Base-by-base conservation (phyloP, 305 asterid genomes). In the Fraxinus dipetala region DNA sequence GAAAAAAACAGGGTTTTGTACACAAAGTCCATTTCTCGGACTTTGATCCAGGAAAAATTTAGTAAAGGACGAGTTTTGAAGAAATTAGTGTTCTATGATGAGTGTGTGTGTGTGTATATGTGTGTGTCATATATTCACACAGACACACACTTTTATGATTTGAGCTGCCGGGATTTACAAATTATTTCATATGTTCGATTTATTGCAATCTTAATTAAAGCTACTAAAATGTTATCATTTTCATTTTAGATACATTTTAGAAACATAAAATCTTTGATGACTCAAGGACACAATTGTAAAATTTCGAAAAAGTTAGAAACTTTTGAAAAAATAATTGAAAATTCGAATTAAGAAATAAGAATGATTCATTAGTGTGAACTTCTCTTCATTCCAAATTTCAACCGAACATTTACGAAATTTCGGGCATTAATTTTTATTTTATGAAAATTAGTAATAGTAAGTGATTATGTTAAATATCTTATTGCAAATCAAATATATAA, bases 1-100 rank as follows among this genome's bases (percentile, higher is more conserved):
- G 75, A 70, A 9, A 70, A 70, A 70, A 70, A 70, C 75, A 70
- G 43, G 36, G 74, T 28, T 28, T 67, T 67, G 74, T 28, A 67
- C 35, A 28, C 20, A 67, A 67, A 70, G 75, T 6, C 24, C 75
- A 70, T 70, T 70, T 32, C 43, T 70, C 35, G 75, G 43, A 70
- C 45, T 70, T 70, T 16, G 75, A 31, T 70, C 74, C 36, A 13
- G 13, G 28, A 24, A 30, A 14, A 69, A 6, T 10, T 28, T 67
- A 24, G 74, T 67, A 67, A 67, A 26, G 74, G 35, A 61, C 72
- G 72, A 61, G 14, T 26, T 22, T 67, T 26, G 74, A 67, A 67
- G n/a, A 67, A 67, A 69, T 69, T 30, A 70, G 75, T 14, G 75
- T 70, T 67, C 74, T 3, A 26, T 28, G 36, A 28, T 24, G 73